These are phyloP conservation scores for Torulaspora franciscae DNA, from an alignment of 805 yeast genomes.

Conservation along the genomic window DNA sequence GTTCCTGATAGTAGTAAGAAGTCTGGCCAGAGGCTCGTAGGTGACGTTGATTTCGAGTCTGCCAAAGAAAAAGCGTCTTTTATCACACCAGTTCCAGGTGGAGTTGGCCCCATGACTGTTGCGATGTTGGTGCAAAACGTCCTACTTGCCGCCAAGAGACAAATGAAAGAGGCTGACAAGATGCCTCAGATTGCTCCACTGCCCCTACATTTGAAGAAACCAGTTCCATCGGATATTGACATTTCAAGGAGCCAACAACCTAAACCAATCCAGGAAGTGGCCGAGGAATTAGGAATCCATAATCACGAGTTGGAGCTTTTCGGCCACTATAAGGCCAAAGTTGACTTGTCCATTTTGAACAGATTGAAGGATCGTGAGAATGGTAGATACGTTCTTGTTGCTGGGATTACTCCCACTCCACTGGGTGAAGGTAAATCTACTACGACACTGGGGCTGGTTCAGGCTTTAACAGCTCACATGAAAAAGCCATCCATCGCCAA, in stretches of 20 bases:
- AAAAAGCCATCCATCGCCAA: slow-evolving; percentile 81
- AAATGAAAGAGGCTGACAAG: slow-evolving; percentile 38
- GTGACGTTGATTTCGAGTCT: slow-evolving; percentile 82
- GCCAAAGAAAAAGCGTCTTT: slow-evolving; percentile 57
- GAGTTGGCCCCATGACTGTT: slow-evolving; percentile 99
- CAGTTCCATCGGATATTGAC: slow-evolving; percentile 89
- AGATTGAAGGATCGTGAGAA: slow-evolving; percentile 59
- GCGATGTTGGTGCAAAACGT: slow-evolving; percentile 91
- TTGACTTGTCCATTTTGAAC: slow-evolving; percentile 61
- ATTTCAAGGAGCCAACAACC: slow-evolving; percentile 88
- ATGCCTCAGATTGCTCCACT: slow-evolving; percentile 52
- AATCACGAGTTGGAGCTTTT: slow-evolving; percentile 77
- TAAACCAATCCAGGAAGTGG: slow-evolving; percentile 69
- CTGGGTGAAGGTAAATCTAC: slow-evolving; percentile 97
- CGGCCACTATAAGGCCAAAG: slow-evolving; percentile 88
- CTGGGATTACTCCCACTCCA: slow-evolving; percentile 98
- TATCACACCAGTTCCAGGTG: slow-evolving; percentile 97
- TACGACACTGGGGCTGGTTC: slow-evolving; percentile 94
- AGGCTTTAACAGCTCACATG: slow-evolving; percentile 89
- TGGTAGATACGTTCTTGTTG: slow-evolving; percentile 86
- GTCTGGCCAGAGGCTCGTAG: slow-evolving; percentile 81
- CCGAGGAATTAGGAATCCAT: slow-evolving; percentile 75
- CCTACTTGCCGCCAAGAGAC: slow-evolving; percentile 67
- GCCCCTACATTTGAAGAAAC: slow-evolving; percentile 48
- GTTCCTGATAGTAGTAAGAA: slow-evolving; percentile 68